Evolutionary conservation across 495 filamentous ascomycete genomes (phyloP).

Genomic region (Aspergillus saccharolyticus): DNA sequence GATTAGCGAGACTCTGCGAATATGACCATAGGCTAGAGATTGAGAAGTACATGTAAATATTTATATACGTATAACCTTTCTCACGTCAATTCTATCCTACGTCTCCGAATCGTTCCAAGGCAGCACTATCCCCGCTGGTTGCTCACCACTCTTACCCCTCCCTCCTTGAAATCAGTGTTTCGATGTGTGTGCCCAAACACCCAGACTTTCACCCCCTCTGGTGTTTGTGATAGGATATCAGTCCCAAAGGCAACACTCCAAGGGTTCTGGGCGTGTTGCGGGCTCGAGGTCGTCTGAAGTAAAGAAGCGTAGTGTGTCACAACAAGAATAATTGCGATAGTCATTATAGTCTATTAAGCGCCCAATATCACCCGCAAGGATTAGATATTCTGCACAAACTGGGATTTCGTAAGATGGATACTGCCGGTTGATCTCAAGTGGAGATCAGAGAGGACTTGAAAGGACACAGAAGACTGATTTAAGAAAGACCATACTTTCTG

Average conservation of each 20-base stretch:
- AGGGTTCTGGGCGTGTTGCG: conserved; percentile 37
- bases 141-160: too few species aligned
- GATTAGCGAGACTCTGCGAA: too few species aligned
- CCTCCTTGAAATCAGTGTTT: conserved; percentile 35
- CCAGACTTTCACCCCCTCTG: conserved; percentile 37
- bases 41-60: too few species aligned
- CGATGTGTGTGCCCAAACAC: conserved; percentile 54
- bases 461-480: conserved; percentile 17
- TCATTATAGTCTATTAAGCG: conserved; percentile 47
- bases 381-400: conserved; percentile 41
- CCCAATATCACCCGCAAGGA: conserved; percentile 57
- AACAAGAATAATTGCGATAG: conserved; percentile 49
- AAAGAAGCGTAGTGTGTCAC: conserved; percentile 53
- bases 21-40: too few species aligned
- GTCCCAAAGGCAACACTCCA: conserved; percentile 48
- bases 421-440: conserved; percentile 52
- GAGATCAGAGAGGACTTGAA: conserved; percentile 54
- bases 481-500: conserved; percentile 14
- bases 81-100: too few species aligned
- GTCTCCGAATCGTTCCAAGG: too few species aligned
- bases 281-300: conserved; percentile 35
- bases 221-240: conserved; percentile 34
- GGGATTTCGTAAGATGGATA: conserved; percentile 47
- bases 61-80: too few species aligned
- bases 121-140: too few species aligned